phyloP scores from a whole-genome alignment of 345 rosid genomes.

The Leavenworthia alabamica region DNA sequence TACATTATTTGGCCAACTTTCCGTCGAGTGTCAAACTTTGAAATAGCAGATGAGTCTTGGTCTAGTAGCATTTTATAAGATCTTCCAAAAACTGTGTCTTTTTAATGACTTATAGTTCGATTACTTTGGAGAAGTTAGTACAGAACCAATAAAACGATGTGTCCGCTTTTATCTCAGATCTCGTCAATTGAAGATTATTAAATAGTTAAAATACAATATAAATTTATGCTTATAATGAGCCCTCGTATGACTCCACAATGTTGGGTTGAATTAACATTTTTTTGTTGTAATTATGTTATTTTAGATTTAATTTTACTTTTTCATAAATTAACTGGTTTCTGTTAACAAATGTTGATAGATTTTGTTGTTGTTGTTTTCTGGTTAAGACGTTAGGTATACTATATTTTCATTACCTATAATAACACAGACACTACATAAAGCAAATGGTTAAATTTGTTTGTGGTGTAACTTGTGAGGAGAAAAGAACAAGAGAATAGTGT shows the following conservation, averaged over 20 bases:
- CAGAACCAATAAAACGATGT: neutral
- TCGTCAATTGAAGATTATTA: neutral
- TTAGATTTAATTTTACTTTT: neutral
- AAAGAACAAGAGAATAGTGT: neutral
- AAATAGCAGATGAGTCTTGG: neutral
- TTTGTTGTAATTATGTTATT: neutral
- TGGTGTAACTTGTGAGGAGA: neutral
- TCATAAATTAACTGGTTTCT: neutral
- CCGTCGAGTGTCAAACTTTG: too few relatives aligned
- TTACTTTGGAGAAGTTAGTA: neutral
- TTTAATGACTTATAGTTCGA: neutral
- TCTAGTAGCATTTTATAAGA: neutral
- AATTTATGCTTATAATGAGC: neutral
- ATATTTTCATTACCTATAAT: conserved; percentile 12
- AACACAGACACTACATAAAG: neutral
- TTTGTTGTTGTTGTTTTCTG: neutral
- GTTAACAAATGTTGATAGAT: neutral
- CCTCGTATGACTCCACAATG: neutral
- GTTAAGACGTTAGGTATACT: conserved; percentile 4
- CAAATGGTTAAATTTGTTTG: neutral
- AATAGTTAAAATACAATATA: too few relatives aligned
- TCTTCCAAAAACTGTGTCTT: neutral
- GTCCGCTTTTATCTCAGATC: neutral
- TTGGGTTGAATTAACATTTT: neutral
- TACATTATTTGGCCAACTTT: too few relatives aligned